Percentiles rank a stretch among this genome's conserved stretches.
Evolutionary conservation across 2,329 filamentous ascomycete genomes (phyloP).

Genomic region (Cladophialophora chaetospira): DNA sequence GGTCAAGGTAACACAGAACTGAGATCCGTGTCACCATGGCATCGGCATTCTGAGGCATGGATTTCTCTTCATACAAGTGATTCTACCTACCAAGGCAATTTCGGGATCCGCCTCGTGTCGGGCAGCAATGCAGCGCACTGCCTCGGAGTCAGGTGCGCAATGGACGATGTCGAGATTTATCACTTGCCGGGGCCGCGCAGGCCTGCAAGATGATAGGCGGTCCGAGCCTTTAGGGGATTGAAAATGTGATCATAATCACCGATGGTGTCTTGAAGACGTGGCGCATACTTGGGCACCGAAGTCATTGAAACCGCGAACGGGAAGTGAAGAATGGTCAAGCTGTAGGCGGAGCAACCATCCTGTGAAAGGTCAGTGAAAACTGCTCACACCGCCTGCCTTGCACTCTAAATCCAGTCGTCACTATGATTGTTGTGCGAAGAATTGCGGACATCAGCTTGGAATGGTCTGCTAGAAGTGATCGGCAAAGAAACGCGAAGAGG

Average conservation of each 20-base stretch:
- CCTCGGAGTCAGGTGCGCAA: background rate
- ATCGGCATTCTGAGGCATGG: background rate
- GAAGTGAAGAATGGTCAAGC: background rate
- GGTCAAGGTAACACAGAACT: background rate
- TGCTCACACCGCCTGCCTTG: background rate
- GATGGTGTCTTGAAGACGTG: background rate
- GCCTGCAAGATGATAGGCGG: background rate
- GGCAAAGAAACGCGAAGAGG: background rate
- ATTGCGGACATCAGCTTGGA: background rate
- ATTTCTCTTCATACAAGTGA: background rate
- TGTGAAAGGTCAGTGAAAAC: background rate
- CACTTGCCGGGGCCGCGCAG: background rate
- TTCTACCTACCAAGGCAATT: background rate
- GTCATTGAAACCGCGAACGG: background rate
- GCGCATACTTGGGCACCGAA: background rate
- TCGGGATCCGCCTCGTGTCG: background rate
- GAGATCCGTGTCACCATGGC: background rate
- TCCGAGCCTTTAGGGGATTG: background rate
- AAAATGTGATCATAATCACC: background rate
- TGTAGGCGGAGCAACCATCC: no score
- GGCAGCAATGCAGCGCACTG: constrained; percentile 5
- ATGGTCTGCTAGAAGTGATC: background rate
- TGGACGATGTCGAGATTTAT: background rate
- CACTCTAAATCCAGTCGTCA: no score
- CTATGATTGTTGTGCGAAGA: background rate